Evolutionary conservation across 805 yeast species (phyloP), one percentile per base, ranked within the genome.

Genomic region (Cyberlindnera suaveolens): DNA sequence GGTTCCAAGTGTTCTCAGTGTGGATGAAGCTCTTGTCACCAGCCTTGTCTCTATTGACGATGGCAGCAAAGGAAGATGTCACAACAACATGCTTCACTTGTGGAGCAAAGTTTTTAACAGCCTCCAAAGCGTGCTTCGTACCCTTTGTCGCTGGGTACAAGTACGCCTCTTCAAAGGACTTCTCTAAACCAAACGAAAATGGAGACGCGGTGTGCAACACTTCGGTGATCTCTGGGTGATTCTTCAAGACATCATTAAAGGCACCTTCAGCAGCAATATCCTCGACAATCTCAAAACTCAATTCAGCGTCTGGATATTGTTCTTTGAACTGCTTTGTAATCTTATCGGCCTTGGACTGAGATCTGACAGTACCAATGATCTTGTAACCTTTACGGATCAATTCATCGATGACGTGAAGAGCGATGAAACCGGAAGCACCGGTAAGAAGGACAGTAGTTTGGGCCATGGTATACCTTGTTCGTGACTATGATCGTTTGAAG

Each of bases 191-290:
- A 55, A 69, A 72, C 23, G 68, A 63, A 55, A 74, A 73, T 13
- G 85, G 84, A 13, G 82, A 72, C 3, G 86, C 85, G 9, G 81
- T 70, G 58, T 80, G 86, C 34, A 79, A 51, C 39, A 80, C 78
- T 30, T 71, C 75, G 11, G 65, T 64, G 43, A 78, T 71, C 34
- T 78, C 81, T 30, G 73, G 72, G 29, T 72, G 70, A 8, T 63
- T 64, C 50, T 69, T 58, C 50, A 78, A 65, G 1, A 71, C 69
- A 7, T 57, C 57, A 43, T 71, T 72, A 46, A 75, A 75, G 0
- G 78, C 76, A 13, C 66, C 66, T n/a, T 54, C 63, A 13, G 61
- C 58, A 8, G 66, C 66, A 39, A 78, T 68, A 49, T 77, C 82
- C 5, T 62, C 54, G 17, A 78, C 75, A 15, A 77, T 52, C 38